Base-by-base conservation (phyloP, 2,329 filamentous ascomycete species). In the Penicillium olsonii region DNA sequence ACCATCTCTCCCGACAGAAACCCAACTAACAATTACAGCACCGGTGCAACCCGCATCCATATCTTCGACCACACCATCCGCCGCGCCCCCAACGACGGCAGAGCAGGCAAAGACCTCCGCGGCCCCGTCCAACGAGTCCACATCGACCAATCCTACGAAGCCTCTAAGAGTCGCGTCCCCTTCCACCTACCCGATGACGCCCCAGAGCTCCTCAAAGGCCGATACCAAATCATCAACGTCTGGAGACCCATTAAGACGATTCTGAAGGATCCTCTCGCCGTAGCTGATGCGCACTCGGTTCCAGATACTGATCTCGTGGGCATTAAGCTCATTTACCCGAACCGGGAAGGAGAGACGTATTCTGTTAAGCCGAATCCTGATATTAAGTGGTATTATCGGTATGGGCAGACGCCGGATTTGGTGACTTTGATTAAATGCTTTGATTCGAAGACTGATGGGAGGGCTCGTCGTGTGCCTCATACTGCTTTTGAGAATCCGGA, bases 381-480 rank as follows among this genome's bases (percentile, higher is more conserved):
- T 2, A 78, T 81, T 33, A 70, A 67, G 59, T 84, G 80, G 80
- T 79, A 76, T 61, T 84, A 80, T 63, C 72, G 78, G 52, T 72
- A 72, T 40, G 72, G 71, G 1, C 75, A 83, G 60, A 73, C 69
- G 0, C 79, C 80, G 0, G 71, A 78, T 3, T 75, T 85, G 68
- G 77, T 81, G 3, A 71, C 81, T 3, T 59, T 85, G 37, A 82
- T 85, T 66, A 85, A 85, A 64, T 84, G 80, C 59, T 85, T 79
- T 60, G 83, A 85, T 64, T 80, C 72, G 20, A 80, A 82, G 71
- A 70, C 70, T 19, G 80, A 83, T 61, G 80, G 78, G 0, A 65
- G 77, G 20, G 78, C 80, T 5, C 71, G 79, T 9, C 64, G 79
- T 4, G 75, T 80, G 26, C 80, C 81, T n/a, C 81, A 84, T 57